Percentiles rank a stretch among this genome's conserved stretches.
phyloP scores from a whole-genome alignment of 306 rosid species.

The Quercus agrifolia region DNA sequence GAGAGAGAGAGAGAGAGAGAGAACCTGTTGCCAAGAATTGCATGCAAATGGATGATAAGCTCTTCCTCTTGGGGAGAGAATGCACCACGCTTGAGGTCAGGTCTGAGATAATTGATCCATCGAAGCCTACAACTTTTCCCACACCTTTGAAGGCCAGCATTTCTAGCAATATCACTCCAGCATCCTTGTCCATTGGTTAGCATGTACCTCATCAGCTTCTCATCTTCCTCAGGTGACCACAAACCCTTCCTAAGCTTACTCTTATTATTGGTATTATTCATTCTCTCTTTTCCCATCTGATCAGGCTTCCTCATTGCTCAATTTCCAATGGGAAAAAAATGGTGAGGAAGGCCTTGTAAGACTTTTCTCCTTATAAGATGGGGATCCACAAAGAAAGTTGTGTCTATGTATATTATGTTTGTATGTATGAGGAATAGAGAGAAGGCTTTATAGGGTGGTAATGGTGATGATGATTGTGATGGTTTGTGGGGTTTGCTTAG shows the following conservation, averaged over 20 bases:
- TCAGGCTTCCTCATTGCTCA: slow-evolving; percentile 44
- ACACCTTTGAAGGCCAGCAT: slow-evolving; percentile 81
- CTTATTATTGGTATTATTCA: slow-evolving; percentile 21
- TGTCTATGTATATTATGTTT: slow-evolving; percentile 27
- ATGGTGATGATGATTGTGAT: slow-evolving; percentile 57
- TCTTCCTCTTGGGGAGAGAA: slow-evolving; percentile 79
- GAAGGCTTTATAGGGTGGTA: slow-evolving; percentile 73
- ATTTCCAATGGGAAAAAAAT: background rate
- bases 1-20: background rate
- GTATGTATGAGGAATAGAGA: slow-evolving; percentile 23
- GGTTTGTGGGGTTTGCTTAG: slow-evolving; percentile 75
- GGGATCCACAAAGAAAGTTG: slow-evolving; percentile 41
- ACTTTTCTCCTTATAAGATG: slow-evolving; percentile 16
- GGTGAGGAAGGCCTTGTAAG: background rate
- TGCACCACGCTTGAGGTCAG: slow-evolving; percentile 92
- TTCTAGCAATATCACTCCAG: slow-evolving; percentile 90
- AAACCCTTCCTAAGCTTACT: slow-evolving; percentile 68
- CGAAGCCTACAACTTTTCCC: slow-evolving; percentile 99
- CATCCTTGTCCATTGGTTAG: slow-evolving; percentile 89
- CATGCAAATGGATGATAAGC: slow-evolving; percentile 75
- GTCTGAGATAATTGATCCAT: slow-evolving; percentile 93
- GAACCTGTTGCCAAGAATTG: slow-evolving; percentile 88
- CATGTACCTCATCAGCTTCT: slow-evolving; percentile 85
- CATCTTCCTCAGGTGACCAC: slow-evolving; percentile 98
- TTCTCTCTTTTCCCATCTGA: slow-evolving; percentile 24